Conservation (phyloP, 805 yeast genomes). For the Starmerella bombi region DNA sequence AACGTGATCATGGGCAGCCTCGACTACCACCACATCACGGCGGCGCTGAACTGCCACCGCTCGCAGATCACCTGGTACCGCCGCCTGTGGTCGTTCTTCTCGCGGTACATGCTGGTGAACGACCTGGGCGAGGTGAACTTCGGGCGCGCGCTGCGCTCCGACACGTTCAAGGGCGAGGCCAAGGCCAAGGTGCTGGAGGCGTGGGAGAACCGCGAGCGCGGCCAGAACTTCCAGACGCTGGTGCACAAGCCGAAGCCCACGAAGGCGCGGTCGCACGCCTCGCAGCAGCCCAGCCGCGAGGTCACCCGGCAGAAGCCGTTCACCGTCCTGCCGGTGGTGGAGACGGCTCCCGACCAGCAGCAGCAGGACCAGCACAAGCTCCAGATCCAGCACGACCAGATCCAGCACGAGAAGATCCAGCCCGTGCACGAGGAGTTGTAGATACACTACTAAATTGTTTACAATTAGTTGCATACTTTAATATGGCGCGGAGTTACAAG, state of each 20-base stretch:
- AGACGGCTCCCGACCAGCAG: neutral
- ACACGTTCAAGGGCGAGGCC: conserved; percentile 2
- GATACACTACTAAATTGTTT: no score
- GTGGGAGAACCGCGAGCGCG: neutral
- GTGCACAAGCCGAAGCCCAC: conserved; percentile 2
- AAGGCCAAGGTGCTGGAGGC: neutral
- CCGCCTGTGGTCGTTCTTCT: conserved; percentile 68
- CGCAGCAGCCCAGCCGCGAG: conserved; percentile 1
- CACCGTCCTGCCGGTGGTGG: neutral
- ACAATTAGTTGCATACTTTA: no score
- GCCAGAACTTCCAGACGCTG: conserved; percentile 4
- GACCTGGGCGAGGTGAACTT: conserved; percentile 29
- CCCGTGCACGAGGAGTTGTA: no score
- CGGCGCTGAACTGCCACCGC: conserved; percentile 75
- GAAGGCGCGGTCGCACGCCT: neutral
- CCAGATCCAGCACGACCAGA: no score
- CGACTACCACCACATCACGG: conserved; percentile 31
- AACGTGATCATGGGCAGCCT: conserved; percentile 15
- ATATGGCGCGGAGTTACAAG: no score
- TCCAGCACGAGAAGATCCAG: no score
- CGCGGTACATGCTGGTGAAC: conserved; percentile 67
- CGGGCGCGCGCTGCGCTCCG: conserved; percentile 7
- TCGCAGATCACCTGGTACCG: conserved; percentile 95
- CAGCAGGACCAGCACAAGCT: no score
- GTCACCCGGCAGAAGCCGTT: conserved; percentile 13